Base-by-base conservation (phyloP, 257 asterid genomes). In the Coffea eugenioides region DNA sequence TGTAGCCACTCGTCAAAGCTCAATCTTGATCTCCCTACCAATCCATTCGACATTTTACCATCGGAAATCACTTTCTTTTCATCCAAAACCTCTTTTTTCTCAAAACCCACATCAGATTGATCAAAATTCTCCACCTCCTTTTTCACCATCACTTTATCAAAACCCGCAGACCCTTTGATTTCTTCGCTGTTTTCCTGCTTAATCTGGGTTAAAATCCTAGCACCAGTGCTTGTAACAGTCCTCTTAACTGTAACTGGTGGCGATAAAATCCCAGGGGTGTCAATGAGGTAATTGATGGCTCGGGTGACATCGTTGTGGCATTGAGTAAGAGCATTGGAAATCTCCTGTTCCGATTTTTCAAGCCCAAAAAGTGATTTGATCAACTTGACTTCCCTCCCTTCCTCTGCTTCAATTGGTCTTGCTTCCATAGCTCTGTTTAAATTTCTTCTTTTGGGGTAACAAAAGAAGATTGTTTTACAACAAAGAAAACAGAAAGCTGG, bases 141-240 rank as follows among this genome's bases (percentile, higher is more conserved):
- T 36, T 51, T 36, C 25, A 39, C 64, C 56, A 49, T 57, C 66
- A 71, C 77, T 59, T 64, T 75, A 13, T 67, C 70, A 64, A 51
- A 23, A 45, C 5, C 27, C 10, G 20, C 77, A 54, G 34, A 18
- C 23, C 56, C 79, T 34, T 69, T 48, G 21, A 39, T 71, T 48
- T 64, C 62, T 62, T 80, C 57, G 10, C 61, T 69, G 34, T 70
- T 79, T 69, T 73, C 81, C 75, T 43, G 67, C 25, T 77, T 77
- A 43, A 79, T 20, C 79, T 75, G 90, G 52, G 82, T 61, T 10
- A 91, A 86, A 77, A 93, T 82, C 76, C 96, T 85, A 0, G 87
- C 56, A 11, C 98, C 98, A 0, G 88, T 88, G 73, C 92, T 80
- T 18, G 93, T 93, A 56, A 80, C 78, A 23, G 91, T 92, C 82